Percentiles rank a stretch among this genome's conserved stretches.
Conservation (phyloP, 805 yeast species). For the Starmerella gropengiesseri region DNA sequence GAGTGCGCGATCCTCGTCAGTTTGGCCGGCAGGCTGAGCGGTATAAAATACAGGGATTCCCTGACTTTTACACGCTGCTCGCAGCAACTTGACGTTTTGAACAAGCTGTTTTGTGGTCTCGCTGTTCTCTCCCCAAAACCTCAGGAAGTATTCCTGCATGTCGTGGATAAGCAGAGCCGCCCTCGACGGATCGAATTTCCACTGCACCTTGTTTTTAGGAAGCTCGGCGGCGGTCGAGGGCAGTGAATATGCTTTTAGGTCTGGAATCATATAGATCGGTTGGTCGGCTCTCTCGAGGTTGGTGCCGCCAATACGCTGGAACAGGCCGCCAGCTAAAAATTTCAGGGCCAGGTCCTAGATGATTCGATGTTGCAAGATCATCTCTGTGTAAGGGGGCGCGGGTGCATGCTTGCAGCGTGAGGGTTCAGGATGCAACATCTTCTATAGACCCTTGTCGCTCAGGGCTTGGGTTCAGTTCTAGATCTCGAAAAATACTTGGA, state of each 20-base stretch:
- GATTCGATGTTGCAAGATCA: too few relatives aligned
- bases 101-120: constrained; percentile 9
- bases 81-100: constrained; percentile 2
- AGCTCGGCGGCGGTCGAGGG: constrained; percentile 4
- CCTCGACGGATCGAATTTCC: constrained; percentile 14
- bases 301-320: too few relatives aligned
- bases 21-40: constrained; percentile 17
- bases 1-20: constrained; percentile 14
- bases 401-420: too few relatives aligned
- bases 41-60: constrained; percentile 19
- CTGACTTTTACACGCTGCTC: constrained; percentile 9
- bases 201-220: constrained; percentile 13
- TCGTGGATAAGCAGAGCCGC: constrained; percentile 18
- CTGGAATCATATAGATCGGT: constrained; percentile 15
- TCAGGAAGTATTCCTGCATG: constrained; percentile 19
- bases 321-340: too few relatives aligned
- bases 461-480: too few relatives aligned
- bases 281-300: too few relatives aligned
- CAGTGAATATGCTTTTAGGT: constrained; percentile 7
- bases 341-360: too few relatives aligned
- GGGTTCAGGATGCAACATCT: too few relatives aligned
- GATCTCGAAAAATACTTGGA: too few relatives aligned
- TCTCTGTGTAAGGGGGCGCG: too few relatives aligned
- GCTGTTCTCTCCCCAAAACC: constrained; percentile 16
- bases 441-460: too few relatives aligned